phyloP scores from a whole-genome alignment of 2,329 filamentous ascomycete species.

The Harringtonia lauricola region DNA sequence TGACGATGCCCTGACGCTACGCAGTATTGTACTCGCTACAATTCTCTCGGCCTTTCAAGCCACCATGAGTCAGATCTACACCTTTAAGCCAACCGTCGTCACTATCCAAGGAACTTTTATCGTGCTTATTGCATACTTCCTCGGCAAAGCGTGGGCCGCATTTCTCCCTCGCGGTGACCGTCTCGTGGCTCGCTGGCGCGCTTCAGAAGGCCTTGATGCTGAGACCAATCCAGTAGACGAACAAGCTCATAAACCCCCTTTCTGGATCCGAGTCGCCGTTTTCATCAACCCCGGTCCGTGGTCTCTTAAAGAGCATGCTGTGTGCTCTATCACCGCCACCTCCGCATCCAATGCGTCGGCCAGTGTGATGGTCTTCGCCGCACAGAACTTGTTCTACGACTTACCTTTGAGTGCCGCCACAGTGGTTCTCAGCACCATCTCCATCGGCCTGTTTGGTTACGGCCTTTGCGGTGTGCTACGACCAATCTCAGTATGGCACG shows the following conservation, averaged over 20 bases:
- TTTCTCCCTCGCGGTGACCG: conserved; percentile 40
- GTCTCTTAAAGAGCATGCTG: conserved; percentile 44
- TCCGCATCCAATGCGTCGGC: conserved; percentile 37
- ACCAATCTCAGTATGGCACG: conserved; percentile 42
- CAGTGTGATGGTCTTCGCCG: conserved; percentile 31
- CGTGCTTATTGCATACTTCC: conserved; percentile 44
- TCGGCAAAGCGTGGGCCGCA: conserved; percentile 35
- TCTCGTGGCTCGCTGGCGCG: conserved; percentile 34
- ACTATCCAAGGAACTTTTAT: conserved; percentile 43
- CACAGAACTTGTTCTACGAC: conserved; percentile 40
- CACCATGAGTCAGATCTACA: conserved; percentile 44
- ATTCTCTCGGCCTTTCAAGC: conserved; percentile 40
- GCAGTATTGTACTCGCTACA: conserved; percentile 38
- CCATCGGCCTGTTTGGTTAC: conserved; percentile 44
- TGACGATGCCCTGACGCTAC: conserved; percentile 40
- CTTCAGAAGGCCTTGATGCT: conserved; percentile 17
- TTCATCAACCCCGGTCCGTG: conserved; percentile 42
- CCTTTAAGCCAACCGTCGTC: conserved; percentile 29
- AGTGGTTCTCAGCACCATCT: conserved; percentile 36
- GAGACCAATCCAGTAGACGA: background rate
- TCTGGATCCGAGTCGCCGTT: conserved; percentile 25
- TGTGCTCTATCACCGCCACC: conserved; percentile 41
- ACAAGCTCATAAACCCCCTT: conserved; percentile 22
- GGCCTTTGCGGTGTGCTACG: conserved; percentile 41
- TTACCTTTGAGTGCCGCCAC: conserved; percentile 32